Evolutionary conservation across 371 early-diverging fungal genomes (phyloP), one percentile per base, ranked within the genome.

Genomic region (Umbelopsis sp.): DNA sequence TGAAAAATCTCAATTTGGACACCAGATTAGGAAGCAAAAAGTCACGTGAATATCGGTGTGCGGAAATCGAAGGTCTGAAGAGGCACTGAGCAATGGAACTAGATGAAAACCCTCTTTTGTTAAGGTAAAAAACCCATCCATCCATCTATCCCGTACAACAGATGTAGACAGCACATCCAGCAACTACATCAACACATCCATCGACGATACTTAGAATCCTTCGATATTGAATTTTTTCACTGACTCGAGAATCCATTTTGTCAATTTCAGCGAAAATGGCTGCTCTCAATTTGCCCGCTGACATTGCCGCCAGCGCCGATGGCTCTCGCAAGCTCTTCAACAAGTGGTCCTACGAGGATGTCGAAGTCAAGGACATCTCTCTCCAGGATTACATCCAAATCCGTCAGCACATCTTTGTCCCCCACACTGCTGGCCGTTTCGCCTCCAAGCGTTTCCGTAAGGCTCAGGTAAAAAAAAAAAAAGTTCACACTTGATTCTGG

Each of bases 391-490:
- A 97, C 90, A 82, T 97, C 74, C 90, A 92, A 84, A 83, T 96
- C 84, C 87, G 89, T 72, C 87, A 90, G 85, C 94, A 91, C 68
- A 94, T 96, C 69, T 97, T 95, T 88, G 84, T 96, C 72, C 96
- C 97, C 73, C 97, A 97, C 92, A 95, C 96, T 72, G 97, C 97
- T 68, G 96, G 97, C 71, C 94, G 97, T 82, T 97, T 94, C 86
- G 95, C 96, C 79, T 79, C 91, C 78, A 95, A 95, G 88, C 86
- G 94, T 77, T 97, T 97, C 92, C 89, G 97, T 77, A 97, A 97
- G 90, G 96, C 95, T 70, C 96, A 93, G 77, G 89, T 90, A 82
- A 73, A 50, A 45, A 52, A 48, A 50, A n/a, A 41, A 48, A 6
- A 22, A 22, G 22, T 22, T 67, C 37, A 44, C 41, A 29, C 2